These are phyloP conservation scores for Leccinum subrobustum DNA, from an alignment of 1,284 basidiomycete species.

Conservation along the genomic window DNA sequence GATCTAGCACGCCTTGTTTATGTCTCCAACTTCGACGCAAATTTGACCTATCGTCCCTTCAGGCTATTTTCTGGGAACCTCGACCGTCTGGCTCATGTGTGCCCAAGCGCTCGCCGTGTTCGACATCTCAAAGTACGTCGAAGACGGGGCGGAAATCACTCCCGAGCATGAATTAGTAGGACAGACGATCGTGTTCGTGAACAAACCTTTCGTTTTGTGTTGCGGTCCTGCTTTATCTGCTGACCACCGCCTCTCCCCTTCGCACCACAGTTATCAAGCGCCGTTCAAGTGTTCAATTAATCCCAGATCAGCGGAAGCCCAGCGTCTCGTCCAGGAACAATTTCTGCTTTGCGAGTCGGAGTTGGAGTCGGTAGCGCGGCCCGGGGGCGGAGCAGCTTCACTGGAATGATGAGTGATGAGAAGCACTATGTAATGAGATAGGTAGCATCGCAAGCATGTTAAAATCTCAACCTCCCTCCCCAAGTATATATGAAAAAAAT, in stretches of 20 bases:
- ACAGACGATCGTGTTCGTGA: conserved; percentile 15
- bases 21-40: neutral
- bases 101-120: conserved; percentile 19
- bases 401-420: neutral
- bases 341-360: neutral
- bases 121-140: conserved; percentile 18
- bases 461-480: too few species aligned
- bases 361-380: neutral
- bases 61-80: conserved; percentile 21
- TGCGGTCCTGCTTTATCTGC: neutral
- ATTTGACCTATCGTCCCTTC: neutral
- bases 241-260: neutral
- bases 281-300: conserved; percentile 56
- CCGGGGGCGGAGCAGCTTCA: neutral
- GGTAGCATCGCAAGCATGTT: too few species aligned
- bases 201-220: neutral
- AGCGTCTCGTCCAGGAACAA: conserved; percentile 45
- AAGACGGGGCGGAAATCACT: conserved; percentile 20
- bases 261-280: conserved; percentile 46
- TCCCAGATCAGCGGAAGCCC: conserved; percentile 50
- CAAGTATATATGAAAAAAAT: too few species aligned
- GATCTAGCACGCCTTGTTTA: neutral
- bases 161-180: conserved; percentile 17
- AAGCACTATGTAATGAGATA: neutral
- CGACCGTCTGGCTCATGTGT: conserved; percentile 18